Base-by-base conservation (phyloP, 2,329 filamentous ascomycete species). In the Mycogone perniciosa region DNA sequence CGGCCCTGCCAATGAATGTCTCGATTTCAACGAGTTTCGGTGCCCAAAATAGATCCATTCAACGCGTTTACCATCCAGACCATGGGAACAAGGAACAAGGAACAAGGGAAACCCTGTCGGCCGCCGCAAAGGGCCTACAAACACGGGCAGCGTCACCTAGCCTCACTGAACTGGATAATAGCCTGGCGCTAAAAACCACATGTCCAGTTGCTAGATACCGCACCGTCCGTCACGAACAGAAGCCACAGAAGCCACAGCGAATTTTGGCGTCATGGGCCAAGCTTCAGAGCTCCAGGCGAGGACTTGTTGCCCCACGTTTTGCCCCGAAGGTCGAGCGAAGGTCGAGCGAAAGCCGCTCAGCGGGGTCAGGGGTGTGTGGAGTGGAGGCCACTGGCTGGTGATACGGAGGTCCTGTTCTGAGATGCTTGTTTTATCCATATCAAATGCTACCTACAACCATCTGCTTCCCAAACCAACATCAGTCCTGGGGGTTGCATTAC, bases 21-120 rank as follows among this genome's bases (percentile, higher is more conserved):
- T 38, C 35, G 35, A 38, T 13, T 38, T 38, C 7, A 35, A 35
- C 33, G 33, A 11, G 33, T 50, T 50, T 50, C 48, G 45, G 48
- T 41, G 48, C 35, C 35, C 35, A 38, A 38, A 38, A 38, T 38
- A 38, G 35, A 38, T 20, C 20, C 20, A 20, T 20, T 20, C 20
- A 20, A 20, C 20, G 20, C 3, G 20, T 20, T 20, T 20, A 20
- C 20, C 20, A 20, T 20, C 20, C 3, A 20, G 20, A 3, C 20
- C 20, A 20, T 20, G 20, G 20, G 20, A n/a, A n/a, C n/a, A n/a
- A n/a, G n/a, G n/a, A n/a, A n/a, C n/a, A n/a, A n/a, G n/a, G n/a
- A n/a, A n/a, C n/a, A n/a, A n/a, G 35, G 35, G 31, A 39, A 34
- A 31, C 30, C 46, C 40, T 35, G 37, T 39, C 46, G 38, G 38